Evolutionary conservation across 2,329 filamentous ascomycete genomes (phyloP), one percentile per base, ranked within the genome.

Genomic region (Colletotrichum eremochloae): DNA sequence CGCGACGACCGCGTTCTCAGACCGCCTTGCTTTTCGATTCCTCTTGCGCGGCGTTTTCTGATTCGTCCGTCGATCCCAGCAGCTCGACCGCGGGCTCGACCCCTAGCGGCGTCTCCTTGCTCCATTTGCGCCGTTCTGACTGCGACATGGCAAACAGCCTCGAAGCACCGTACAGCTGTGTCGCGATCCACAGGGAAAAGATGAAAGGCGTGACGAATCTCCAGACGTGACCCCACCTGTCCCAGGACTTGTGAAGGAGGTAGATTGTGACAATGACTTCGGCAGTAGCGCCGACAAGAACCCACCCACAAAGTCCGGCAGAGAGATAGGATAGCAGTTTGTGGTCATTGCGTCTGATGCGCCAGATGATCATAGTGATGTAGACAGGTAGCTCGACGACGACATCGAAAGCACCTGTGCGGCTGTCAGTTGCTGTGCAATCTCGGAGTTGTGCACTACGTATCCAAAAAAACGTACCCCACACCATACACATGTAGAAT

Each of bases 401-500:
- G 6, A 63, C 53, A 38, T 74, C 72, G 38, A 74, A 74, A 5
- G 61, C 29, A 18, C 72, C 72, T 74, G 31, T 5, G 0, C 8
- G 7, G 57, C 0, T 29, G 69, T 72, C 38, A 72, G 60, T 24
- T 11, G 53, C 18, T 11, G 46, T 18, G 40, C 0, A 14, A 55
- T 15, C 11, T 31, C 2, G 7, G 5, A 14, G 9, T 53, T 14
- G 6, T n/a, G 15, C 12, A 12, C 3, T 3, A 5, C 48, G 5
- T 1, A 14, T 33, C 5, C 2, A 46, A 2, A 24, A 2, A 24
- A 2, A 58, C n/a, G 2, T 63, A 74, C 72, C 72, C 72, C 72
- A 74, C 5, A 74, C 68, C 63, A 74, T 74, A 44, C 72, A 74
- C 72, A 74, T 74, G 60, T 74, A 74, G 44, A 74, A 74, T 15